Conservation (phyloP, 2,329 filamentous ascomycete genomes). For the Torrubiellomyces zombiae region DNA sequence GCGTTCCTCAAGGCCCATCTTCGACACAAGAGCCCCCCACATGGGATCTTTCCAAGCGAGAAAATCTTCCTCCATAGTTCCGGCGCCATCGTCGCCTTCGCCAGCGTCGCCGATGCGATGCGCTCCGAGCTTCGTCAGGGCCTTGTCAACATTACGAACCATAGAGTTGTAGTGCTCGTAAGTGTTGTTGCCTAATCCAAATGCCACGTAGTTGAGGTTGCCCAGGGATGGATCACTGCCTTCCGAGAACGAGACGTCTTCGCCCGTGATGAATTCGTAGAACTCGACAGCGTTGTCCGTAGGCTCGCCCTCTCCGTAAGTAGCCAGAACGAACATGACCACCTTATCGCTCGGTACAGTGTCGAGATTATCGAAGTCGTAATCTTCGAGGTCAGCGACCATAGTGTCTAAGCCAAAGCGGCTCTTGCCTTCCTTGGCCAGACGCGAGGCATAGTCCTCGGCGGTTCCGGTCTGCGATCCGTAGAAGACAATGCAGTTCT, state of each 20-base stretch:
- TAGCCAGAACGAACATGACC: constrained; percentile 87
- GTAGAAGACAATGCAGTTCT: constrained; percentile 98
- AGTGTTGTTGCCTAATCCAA: constrained; percentile 96
- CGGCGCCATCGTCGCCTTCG: constrained; percentile 92
- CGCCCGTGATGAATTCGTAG: constrained; percentile 82
- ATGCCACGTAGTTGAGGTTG: constrained; percentile 84
- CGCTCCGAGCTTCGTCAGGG: constrained; percentile 67
- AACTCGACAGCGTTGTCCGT: constrained; percentile 99
- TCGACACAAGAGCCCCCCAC: constrained; percentile 72
- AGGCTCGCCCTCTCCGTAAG: constrained; percentile 94
- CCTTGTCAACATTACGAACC: constrained; percentile 80
- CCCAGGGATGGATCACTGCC: constrained; percentile 55
- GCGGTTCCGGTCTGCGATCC: constrained; percentile 96
- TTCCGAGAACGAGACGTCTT: constrained; percentile 68
- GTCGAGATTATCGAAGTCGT: constrained; percentile 91
- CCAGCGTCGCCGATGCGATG: constrained; percentile 73
- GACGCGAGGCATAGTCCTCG: constrained; percentile 89
- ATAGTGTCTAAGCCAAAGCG: constrained; percentile 94
- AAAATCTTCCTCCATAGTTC: constrained; percentile 99
- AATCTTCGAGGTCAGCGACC: constrained; percentile 95
- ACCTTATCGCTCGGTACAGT: constrained; percentile 77
- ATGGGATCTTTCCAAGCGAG: constrained; percentile 98
- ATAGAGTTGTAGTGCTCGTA: constrained; percentile 99
- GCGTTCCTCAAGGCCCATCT: constrained; percentile 83
- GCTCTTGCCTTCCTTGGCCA: constrained; percentile 95